Evolutionary conservation across 2,329 filamentous ascomycete genomes (phyloP).

Genomic region (Ceratocystis lukuohia): DNA sequence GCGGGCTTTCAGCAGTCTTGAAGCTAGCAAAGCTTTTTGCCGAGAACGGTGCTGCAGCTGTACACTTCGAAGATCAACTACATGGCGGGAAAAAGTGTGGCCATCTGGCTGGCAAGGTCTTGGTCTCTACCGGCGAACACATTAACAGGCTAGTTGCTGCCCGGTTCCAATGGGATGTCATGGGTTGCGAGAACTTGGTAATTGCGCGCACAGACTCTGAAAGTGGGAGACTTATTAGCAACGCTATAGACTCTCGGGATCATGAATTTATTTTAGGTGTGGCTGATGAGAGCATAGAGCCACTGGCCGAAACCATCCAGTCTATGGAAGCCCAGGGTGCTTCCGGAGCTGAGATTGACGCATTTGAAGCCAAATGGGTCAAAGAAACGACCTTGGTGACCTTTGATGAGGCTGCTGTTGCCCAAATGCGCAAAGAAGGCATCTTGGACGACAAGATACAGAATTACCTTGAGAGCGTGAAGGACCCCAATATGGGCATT

Average conservation of each 20-base stretch:
- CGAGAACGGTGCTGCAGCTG: constrained; percentile 88
- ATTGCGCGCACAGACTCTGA: constrained; percentile 94
- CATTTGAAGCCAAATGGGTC: constrained; percentile 77
- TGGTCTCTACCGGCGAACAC: constrained; percentile 88
- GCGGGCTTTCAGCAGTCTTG: constrained; percentile 79
- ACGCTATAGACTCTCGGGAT: constrained; percentile 82
- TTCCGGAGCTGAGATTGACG: constrained; percentile 65
- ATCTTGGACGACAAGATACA: constrained; percentile 51
- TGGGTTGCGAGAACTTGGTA: constrained; percentile 89
- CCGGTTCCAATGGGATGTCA: constrained; percentile 95
- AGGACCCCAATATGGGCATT: constrained; percentile 63
- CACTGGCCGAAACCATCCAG: constrained; percentile 78
- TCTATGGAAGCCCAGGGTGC: constrained; percentile 76
- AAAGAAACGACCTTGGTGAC: constrained; percentile 73
- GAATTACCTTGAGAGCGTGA: constrained; percentile 50
- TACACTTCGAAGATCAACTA: constrained; percentile 96
- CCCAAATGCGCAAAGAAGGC: constrained; percentile 56
- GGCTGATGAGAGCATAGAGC: constrained; percentile 57
- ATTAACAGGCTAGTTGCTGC: constrained; percentile 88
- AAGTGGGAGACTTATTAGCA: constrained; percentile 79
- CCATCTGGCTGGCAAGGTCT: constrained; percentile 87
- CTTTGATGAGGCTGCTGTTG: constrained; percentile 79
- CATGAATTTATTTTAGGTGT: constrained; percentile 94
- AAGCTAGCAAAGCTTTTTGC: constrained; percentile 97
- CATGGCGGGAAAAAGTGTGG: constrained; percentile 98